These are phyloP conservation scores for Penicillium manginii DNA, from an alignment of 495 filamentous ascomycete species.

Conservation along the genomic window DNA sequence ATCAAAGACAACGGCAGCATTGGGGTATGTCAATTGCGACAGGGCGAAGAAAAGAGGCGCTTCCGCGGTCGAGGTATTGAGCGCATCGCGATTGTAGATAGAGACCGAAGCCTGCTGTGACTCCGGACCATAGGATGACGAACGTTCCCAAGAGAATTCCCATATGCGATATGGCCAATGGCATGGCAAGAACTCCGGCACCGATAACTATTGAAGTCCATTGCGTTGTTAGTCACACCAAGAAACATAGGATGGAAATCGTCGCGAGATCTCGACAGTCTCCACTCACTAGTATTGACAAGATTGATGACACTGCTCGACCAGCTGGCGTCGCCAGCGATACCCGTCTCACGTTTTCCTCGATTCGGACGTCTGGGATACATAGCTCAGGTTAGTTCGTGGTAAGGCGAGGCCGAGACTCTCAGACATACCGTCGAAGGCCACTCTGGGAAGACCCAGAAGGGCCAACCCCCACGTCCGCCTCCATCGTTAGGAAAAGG, in stretches of 20 bases:
- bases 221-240: background rate
- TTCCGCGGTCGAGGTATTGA: slow-evolving; percentile 85
- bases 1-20: slow-evolving; percentile 94
- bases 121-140: slow-evolving; percentile 88
- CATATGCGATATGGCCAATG: slow-evolving; percentile 88
- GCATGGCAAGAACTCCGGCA: slow-evolving; percentile 93
- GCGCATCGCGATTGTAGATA: slow-evolving; percentile 94
- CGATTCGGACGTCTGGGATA: slow-evolving; percentile 44
- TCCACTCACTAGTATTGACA: slow-evolving; percentile 76
- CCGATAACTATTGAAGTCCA: slow-evolving; percentile 69
- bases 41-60: slow-evolving; percentile 89
- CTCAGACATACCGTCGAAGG: slow-evolving; percentile 36
- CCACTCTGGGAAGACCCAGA: slow-evolving; percentile 25
- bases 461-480: slow-evolving; percentile 31
- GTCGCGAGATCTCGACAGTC: background rate
- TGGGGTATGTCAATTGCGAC: slow-evolving; percentile 94
- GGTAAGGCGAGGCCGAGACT: background rate
- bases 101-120: slow-evolving; percentile 87
- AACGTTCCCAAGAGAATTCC: slow-evolving; percentile 80
- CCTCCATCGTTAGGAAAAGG: slow-evolving; percentile 40
- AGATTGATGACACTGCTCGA: slow-evolving; percentile 91
- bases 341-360: slow-evolving; percentile 54
- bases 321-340: slow-evolving; percentile 80
- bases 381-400: slow-evolving; percentile 15
- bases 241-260: background rate